Evolutionary conservation across 192 early-diverging fungal genomes (phyloP).

Genomic region (Dispira parvispora): DNA sequence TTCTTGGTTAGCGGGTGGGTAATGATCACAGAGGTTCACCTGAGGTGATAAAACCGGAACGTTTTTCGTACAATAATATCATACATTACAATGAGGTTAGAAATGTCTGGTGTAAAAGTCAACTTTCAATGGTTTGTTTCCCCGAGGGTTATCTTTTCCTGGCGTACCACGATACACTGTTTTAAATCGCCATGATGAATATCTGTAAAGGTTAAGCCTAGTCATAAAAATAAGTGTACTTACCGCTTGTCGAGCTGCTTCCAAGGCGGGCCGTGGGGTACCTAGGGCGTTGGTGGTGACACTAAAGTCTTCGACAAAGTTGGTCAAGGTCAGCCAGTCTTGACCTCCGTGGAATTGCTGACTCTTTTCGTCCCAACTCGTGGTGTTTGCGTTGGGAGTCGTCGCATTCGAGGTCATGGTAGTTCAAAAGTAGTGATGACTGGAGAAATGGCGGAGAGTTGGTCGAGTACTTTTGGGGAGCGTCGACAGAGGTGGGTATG

Average conservation of each 20-base stretch:
- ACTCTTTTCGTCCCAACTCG: constrained; percentile 69
- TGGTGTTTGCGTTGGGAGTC: constrained; percentile 14
- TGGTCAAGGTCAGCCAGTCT: constrained; percentile 59
- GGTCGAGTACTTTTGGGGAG: no score
- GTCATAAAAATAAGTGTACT: constrained; percentile 11
- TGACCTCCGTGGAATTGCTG: constrained; percentile 85
- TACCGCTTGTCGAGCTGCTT: constrained; percentile 56
- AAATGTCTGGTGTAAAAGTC: no score
- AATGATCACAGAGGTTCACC: constrained; percentile 60
- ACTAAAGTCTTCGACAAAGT: constrained; percentile 85
- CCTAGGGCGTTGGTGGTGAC: constrained; percentile 84
- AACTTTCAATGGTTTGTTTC: no score
- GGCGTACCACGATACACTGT: no score
- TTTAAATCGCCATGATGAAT: no score
- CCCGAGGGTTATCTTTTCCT: no score
- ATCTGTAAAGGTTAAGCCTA: no score
- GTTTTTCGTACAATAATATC: no score
- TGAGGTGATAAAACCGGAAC: constrained; percentile 1
- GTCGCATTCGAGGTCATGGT: not conserved
- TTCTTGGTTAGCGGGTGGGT: constrained; percentile 83
- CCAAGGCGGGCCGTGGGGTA: constrained; percentile 52
- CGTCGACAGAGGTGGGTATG: no score
- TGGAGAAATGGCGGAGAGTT: no score
- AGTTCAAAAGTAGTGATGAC: no score
- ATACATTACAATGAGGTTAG: no score